Evolutionary conservation across 2,329 filamentous ascomycete genomes (phyloP).

Genomic region (Monosporascus sp.): DNA sequence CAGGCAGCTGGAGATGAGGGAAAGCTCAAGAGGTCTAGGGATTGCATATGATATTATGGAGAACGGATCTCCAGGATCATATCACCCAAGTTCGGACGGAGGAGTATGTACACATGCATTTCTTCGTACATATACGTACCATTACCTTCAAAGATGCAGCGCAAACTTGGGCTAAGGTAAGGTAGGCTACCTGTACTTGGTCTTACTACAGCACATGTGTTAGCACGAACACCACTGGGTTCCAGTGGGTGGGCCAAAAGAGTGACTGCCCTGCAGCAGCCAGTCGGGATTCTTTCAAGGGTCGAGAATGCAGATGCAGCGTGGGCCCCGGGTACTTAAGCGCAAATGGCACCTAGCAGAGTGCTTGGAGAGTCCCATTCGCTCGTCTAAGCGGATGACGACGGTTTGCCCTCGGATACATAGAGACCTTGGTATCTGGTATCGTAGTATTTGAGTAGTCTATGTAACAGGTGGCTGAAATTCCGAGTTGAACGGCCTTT

Average conservation of each 20-base stretch:
- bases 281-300: background rate
- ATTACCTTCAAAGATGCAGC: no score
- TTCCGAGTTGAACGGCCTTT: no score
- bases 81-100: background rate
- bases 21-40: background rate
- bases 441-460: no score
- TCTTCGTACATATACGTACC: background rate
- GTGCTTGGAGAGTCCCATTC: no score
- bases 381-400: no score
- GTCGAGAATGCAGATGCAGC: background rate
- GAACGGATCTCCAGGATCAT: slow-evolving; percentile 6
- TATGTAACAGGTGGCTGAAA: no score
- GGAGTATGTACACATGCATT: background rate
- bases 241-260: background rate
- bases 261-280: background rate
- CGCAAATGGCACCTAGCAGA: no score
- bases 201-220: no score
- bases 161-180: no score
- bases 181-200: no score
- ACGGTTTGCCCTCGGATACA: no score
- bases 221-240: background rate
- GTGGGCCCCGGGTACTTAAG: background rate
- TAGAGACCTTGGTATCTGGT: no score
- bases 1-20: background rate
- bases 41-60: background rate